phyloP scores from a whole-genome alignment of 192 early-diverging fungal genomes.

The Backusella tarrabulga region DNA sequence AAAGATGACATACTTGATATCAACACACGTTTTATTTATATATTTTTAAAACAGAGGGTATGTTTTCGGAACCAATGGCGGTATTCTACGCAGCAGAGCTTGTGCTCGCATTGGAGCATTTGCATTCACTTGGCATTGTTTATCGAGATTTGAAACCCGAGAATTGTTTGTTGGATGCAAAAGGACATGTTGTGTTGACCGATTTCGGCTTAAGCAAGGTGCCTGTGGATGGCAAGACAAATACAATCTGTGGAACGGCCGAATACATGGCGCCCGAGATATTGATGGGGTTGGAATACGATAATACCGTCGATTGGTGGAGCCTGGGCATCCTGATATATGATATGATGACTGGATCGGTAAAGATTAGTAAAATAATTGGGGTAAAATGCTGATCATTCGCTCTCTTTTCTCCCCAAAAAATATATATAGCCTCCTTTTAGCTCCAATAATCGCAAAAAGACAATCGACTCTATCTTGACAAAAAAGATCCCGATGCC shows the following conservation, averaged over 20 bases:
- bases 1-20: slow-evolving; percentile 10
- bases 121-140: slow-evolving; percentile 87
- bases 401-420: background rate
- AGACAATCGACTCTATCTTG: slow-evolving; percentile 81
- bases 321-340: slow-evolving; percentile 82
- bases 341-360: slow-evolving; percentile 87
- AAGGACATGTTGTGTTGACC: slow-evolving; percentile 85
- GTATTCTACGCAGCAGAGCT: slow-evolving; percentile 88
- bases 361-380: slow-evolving; percentile 55
- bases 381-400: background rate
- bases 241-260: slow-evolving; percentile 72
- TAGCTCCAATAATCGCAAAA: slow-evolving; percentile 73
- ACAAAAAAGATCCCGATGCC: slow-evolving; percentile 80
- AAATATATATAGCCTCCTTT: slow-evolving; percentile 59
- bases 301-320: slow-evolving; percentile 88
- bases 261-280: slow-evolving; percentile 77
- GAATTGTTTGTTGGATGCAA: slow-evolving; percentile 65
- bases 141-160: slow-evolving; percentile 82
- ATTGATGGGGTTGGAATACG: slow-evolving; percentile 59
- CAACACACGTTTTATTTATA: background rate
- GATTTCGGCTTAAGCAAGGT: slow-evolving; percentile 91
- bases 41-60: slow-evolving; percentile 37
- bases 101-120: slow-evolving; percentile 79
- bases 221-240: slow-evolving; percentile 50
- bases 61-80: slow-evolving; percentile 75